Base-by-base conservation (phyloP, 2,329 filamentous ascomycete species). In the Neonectria punicea region DNA sequence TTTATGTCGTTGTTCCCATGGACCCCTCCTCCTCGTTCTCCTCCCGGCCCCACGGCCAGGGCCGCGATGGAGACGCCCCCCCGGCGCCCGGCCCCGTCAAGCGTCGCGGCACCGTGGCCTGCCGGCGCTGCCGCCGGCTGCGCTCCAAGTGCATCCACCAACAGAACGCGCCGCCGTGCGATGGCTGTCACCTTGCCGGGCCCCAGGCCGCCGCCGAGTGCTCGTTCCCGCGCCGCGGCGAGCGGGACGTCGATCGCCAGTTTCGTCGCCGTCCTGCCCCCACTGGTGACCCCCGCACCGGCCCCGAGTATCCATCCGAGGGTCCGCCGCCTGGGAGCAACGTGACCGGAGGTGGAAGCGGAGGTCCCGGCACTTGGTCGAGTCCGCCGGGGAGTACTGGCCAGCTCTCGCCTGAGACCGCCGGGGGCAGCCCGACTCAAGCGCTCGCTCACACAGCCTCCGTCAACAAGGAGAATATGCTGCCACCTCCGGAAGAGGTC, bases 401-500 rank as follows among this genome's bases (percentile, higher is more conserved):
- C 14, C 20, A 53, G 10, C 13, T 25, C 6, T 53, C 61, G 18
- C 34, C 55, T 4, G 18, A 39, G 1, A 54, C 32, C 4, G 10
- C 30, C 2, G 43, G 18, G 16, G 8, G 7, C 11, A 54, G 34
- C 18, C 43, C 49, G 8, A 8, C 53, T 5, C 49, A 36, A 32
- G 25, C n/a, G 9, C 30, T 47, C 28, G 36, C 25, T 2, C 36
- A 53, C 32, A 32, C 61, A 8, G n/a, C 54, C 2, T 41, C 25
- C 16, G 6, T 39, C 13, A 47, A 51, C 47, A 43, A 41, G 22
- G 61, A 56, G 25, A 41, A 68, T 4, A 39, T 65, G 20, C 56
- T 72, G 22, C 70, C 71, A 10, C 73, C 74, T 2, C 63, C 70
- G 41, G 65, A 73, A 3, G 75, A 76, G 47, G 67, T 78, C 10